phyloP scores from a whole-genome alignment of 305 asterid genomes.

The Euphrasia arctica region DNA sequence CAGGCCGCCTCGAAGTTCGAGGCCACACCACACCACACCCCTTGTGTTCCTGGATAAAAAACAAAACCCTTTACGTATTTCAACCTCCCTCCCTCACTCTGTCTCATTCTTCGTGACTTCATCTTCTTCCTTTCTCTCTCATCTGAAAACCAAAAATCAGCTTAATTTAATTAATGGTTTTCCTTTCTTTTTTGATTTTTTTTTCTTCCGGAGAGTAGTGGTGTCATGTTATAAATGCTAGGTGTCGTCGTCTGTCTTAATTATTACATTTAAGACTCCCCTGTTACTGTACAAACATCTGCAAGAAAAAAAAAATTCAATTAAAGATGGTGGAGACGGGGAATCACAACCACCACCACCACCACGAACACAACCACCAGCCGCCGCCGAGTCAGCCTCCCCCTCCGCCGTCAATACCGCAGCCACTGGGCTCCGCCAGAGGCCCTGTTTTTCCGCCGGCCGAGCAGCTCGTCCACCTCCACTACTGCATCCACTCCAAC shows the following conservation, averaged over 20 bases:
- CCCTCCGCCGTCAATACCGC: constrained; percentile 40
- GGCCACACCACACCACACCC: constrained; percentile 41
- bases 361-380: constrained; percentile 37
- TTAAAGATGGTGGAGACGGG: constrained; percentile 66
- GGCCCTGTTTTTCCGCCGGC: constrained; percentile 88
- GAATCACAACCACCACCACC: constrained; percentile 38
- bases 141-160: constrained; percentile 3
- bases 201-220: too few species aligned
- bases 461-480: constrained; percentile 90
- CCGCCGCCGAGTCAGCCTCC: constrained; percentile 45
- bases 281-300: not conserved
- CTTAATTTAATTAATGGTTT: not conserved
- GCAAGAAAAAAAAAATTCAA: not conserved
- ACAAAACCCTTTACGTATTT: constrained; percentile 39
- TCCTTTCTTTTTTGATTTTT: too few species aligned
- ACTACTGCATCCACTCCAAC: constrained; percentile 97
- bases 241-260: not conserved
- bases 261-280: constrained; percentile 8
- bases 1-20: constrained; percentile 30
- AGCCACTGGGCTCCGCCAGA: constrained; percentile 85
- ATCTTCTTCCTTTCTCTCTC: not conserved
- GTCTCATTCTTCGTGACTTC: too few species aligned
- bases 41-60: constrained; percentile 37
- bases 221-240: not conserved
- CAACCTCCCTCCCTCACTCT: constrained; percentile 25